Evolutionary conservation across 495 filamentous ascomycete genomes (phyloP), one percentile per base, ranked within the genome.

Genomic region (Extremus antarcticus): DNA sequence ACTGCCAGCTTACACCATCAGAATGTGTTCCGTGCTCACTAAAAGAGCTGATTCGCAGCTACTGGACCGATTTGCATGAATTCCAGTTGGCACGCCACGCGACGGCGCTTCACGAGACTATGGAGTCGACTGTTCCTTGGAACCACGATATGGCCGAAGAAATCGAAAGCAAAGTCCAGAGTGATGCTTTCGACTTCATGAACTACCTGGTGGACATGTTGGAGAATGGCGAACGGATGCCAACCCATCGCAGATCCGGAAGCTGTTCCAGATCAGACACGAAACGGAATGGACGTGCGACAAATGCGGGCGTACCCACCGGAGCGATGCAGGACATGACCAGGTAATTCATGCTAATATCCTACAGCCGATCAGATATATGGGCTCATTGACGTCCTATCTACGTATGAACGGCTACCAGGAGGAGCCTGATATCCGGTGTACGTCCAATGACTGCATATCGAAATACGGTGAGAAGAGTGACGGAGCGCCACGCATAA

Each of bases 111-210:
- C 29, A 35, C 29, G 29, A 35, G 4, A 35, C 29, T 7, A 4
- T 35, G 29, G 29, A 35, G 13, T 4, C 29, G 7, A 35, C 29
- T 7, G 29, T 35, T 13, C 29, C 29, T 35, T 4, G 7, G 4
- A 13, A 35, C 29, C 29, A 35, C 29, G 29, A 35, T 35, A 13
- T 35, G 4, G 4, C 29, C 29, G 13, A 35, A 13, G 29, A 35
- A 13, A 35, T 35, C n/a, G n/a, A n/a, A n/a, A n/a, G n/a, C n/a
- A n/a, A n/a, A n/a, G 7, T 35, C 29, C 46, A 56, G 35, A 20
- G 21, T 25, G 54, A 56, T 45, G 19, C 54, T 8, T 35, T 22
- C 24, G 54, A 56, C 13, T 56, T 56, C 47, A 7, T 56, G 9
- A 8, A 4, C 7, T 49, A 47, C 17, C 20, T 55, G 16, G 19